Evolutionary conservation across 768 basidiomycete genomes (phyloP).

Genomic region (Collybia mongolica): DNA sequence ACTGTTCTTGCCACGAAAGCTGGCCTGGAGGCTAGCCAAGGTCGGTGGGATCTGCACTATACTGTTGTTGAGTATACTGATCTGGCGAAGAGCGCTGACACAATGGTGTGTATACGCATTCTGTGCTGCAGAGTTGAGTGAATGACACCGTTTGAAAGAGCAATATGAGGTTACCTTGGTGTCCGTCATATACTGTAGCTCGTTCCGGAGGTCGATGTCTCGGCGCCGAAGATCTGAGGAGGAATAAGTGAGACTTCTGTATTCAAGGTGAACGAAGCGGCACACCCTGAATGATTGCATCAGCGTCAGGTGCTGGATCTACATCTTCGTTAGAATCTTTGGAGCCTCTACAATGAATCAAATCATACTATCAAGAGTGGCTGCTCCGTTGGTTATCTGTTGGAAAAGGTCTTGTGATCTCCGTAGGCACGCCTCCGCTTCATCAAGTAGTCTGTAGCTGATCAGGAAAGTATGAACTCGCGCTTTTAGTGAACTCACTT

Average conservation of each 20-base stretch:
- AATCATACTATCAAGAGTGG: constrained; percentile 49
- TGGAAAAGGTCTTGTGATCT: constrained; percentile 61
- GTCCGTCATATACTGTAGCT: constrained; percentile 55
- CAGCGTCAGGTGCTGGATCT: constrained; percentile 49
- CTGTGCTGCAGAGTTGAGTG: constrained; percentile 38
- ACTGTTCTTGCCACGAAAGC: constrained; percentile 73
- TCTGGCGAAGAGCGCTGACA: constrained; percentile 65
- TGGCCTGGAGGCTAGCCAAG: constrained; percentile 64
- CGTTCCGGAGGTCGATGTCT: constrained; percentile 60
- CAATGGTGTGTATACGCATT: constrained; percentile 72
- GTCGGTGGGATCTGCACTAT: constrained; percentile 71
- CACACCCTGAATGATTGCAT: constrained; percentile 53
- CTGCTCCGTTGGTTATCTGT: constrained; percentile 49
- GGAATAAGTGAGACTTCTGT: not conserved
- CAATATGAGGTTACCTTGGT: constrained; percentile 43
- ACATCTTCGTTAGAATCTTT: constrained; percentile 1
- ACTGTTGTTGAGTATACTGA: constrained; percentile 79
- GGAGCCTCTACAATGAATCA: not conserved
- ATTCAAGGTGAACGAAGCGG: not conserved
- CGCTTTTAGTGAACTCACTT: constrained; percentile 38
- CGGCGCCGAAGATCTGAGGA: constrained; percentile 58
- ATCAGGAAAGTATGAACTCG: not conserved
- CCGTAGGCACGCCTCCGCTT: constrained; percentile 53
- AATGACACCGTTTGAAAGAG: constrained; percentile 3
- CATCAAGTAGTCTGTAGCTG: constrained; percentile 49